Evolutionary conservation across 148 eudicot species (phyloP).

Genomic region (Rhododendron kiyosumense): DNA sequence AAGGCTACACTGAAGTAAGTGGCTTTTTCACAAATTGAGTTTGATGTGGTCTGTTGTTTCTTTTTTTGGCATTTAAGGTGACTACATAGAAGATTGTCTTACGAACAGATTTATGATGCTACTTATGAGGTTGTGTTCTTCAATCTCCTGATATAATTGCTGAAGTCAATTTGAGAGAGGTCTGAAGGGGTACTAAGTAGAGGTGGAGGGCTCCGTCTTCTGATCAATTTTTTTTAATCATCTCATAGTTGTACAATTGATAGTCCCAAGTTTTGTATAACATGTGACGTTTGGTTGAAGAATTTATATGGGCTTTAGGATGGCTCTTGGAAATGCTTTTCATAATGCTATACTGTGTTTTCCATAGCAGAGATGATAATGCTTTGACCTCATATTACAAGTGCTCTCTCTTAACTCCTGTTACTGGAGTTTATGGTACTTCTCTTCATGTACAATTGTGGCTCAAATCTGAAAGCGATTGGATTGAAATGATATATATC

Average conservation of each 20-base stretch:
- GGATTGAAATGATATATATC: not conserved
- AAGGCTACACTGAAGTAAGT: constrained; percentile 38
- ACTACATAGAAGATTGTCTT: not conserved
- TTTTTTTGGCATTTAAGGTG: constrained; percentile 21
- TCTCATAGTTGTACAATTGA: constrained; percentile 5
- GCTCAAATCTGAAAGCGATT: not conserved
- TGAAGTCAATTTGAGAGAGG: not conserved
- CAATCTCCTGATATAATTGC: not conserved
- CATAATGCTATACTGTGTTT: not conserved
- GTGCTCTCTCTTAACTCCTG: not conserved
- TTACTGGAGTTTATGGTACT: not conserved
- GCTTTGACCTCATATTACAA: not conserved
- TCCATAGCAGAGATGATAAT: not conserved
- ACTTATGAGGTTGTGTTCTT: not conserved
- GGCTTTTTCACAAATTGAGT: constrained; percentile 33
- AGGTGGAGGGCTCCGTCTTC: not conserved
- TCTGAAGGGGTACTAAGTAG: not conserved
- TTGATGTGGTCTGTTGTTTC: constrained; percentile 36
- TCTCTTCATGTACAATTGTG: not conserved
- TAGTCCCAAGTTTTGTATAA: not conserved
- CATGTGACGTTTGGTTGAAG: not conserved
- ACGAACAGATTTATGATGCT: constrained; percentile 1
- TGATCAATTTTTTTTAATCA: constrained; percentile 13
- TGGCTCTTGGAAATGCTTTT: not conserved
- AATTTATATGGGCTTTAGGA: not conserved